Base-by-base conservation (phyloP, 2,329 filamentous ascomycete genomes). In the Setomelanomma holmii region DNA sequence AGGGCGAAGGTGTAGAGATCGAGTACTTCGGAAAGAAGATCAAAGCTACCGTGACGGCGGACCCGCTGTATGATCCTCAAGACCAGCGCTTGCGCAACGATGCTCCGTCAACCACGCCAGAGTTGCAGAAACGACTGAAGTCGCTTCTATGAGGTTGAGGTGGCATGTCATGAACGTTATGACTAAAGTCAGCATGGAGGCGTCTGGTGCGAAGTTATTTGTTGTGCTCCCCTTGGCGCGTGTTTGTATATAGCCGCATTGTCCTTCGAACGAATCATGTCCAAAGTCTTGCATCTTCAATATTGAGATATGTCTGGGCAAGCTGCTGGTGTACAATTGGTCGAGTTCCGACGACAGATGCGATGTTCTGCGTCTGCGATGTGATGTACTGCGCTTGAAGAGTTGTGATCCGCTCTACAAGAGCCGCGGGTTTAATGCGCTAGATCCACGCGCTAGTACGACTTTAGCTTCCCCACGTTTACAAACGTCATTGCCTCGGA, bases 21-120 rank as follows among this genome's bases (percentile, higher is more conserved):
- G 84, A 86, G 60, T 88, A 88, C 63, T 87, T 88, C 68, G 83
- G 84, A 4, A 73, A 71, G 51, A 75, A 76, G 10, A 79, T 86
- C 45, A 59, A 61, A 43, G 85, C 85, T 0, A 86, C 83, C 3
- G 80, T 87, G 1, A 71, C 75, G 0, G 55, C 73, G 1, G 83
- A 85, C 40, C 80, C 83, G 7, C 46, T 84, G 38, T 78, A 79
- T 51, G 78, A 81, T 55, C 75, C 77, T 1, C 64, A 75, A 34
- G 72, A 72, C 61, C 75, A 61, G 17, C 72, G 73, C 16, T 53
- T 79, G 42, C 63, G 63, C 22, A 68, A 60, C 19, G 64, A 70
- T 23, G 55, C 60, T 12, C 47, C 55, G 4, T 56, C 56, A 10
- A 43, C 49, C 11, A 54, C 57, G 49, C 58, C 63, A 4, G 61